phyloP scores from a whole-genome alignment of 2,329 filamentous ascomycete genomes.

The Penicillium sp. region DNA sequence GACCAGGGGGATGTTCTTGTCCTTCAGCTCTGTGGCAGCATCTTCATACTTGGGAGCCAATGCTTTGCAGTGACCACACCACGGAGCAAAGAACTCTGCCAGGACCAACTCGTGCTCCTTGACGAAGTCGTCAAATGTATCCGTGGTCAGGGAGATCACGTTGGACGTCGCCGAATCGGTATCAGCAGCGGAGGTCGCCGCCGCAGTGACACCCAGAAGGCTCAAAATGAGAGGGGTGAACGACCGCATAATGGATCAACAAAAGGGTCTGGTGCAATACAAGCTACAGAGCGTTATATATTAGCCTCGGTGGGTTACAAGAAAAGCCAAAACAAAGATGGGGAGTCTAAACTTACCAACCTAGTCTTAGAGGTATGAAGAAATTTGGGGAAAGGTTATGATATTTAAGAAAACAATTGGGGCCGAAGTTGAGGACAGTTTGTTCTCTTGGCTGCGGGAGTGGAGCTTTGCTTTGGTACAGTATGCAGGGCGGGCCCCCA shows the following conservation, averaged over 20 bases:
- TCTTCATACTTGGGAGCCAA: slow-evolving; percentile 63
- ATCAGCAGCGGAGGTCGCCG: slow-evolving; percentile 34
- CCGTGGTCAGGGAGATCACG: slow-evolving; percentile 79
- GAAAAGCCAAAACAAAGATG: neutral
- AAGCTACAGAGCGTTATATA: neutral
- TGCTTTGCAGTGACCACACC: slow-evolving; percentile 98
- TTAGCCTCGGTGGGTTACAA: neutral
- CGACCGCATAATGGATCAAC: slow-evolving; percentile 36
- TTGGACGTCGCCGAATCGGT: slow-evolving; percentile 59
- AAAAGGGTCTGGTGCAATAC: neutral
- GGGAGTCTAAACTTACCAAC: slow-evolving; percentile 11
- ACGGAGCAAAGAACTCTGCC: slow-evolving; percentile 95
- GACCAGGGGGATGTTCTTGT: slow-evolving; percentile 49
- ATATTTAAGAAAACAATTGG: slow-evolving; percentile 11
- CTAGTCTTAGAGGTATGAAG: neutral
- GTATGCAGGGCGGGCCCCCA: slow-evolving; percentile 24
- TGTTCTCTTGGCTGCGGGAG: slow-evolving; percentile 38
- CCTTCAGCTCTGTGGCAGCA: slow-evolving; percentile 50
- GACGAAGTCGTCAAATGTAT: slow-evolving; percentile 84
- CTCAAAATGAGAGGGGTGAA: slow-evolving; percentile 41
- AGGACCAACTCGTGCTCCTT: slow-evolving; percentile 84
- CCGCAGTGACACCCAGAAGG: slow-evolving; percentile 40
- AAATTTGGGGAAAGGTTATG: slow-evolving; percentile 6
- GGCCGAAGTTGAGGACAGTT: slow-evolving; percentile 40
- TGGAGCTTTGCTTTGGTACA: slow-evolving; percentile 27